Percentiles rank a stretch among this genome's conserved stretches.
Conservation (phyloP, 495 filamentous ascomycete genomes). For the Aspergillus biplanus region DNA sequence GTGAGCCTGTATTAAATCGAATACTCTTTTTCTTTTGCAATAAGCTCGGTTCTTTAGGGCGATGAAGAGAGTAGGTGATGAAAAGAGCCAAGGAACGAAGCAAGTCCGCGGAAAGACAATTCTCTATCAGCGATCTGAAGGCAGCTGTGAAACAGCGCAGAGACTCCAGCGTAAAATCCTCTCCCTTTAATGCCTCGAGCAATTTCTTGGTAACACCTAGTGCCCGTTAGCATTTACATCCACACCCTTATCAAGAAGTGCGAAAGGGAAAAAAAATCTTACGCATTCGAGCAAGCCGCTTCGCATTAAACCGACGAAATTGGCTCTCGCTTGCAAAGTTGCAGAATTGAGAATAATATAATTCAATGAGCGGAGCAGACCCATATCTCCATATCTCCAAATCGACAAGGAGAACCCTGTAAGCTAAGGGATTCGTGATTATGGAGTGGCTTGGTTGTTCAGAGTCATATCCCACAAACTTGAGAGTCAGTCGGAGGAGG, state of each 20-base stretch:
- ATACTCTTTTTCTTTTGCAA: slow-evolving; percentile 59
- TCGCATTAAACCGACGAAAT: slow-evolving; percentile 87
- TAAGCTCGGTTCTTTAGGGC: slow-evolving; percentile 46
- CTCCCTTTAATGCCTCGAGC: slow-evolving; percentile 84
- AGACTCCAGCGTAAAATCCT: slow-evolving; percentile 70
- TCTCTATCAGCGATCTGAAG: slow-evolving; percentile 76
- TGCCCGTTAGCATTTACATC: slow-evolving; percentile 25
- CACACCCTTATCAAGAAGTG: too few species aligned
- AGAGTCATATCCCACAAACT: slow-evolving; percentile 84
- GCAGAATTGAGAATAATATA: slow-evolving; percentile 92
- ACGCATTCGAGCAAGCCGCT: slow-evolving; percentile 87
- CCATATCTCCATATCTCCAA: slow-evolving; percentile 88
- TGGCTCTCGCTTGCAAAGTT: slow-evolving; percentile 83
- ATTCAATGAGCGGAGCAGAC: slow-evolving; percentile 69
- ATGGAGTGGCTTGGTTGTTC: slow-evolving; percentile 79
- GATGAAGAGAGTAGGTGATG: slow-evolving; percentile 89
- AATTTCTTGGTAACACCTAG: slow-evolving; percentile 87
- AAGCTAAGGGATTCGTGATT: slow-evolving; percentile 93
- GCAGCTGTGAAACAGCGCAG: slow-evolving; percentile 75
- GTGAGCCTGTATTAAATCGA: slow-evolving; percentile 36
- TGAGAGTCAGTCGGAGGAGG: slow-evolving; percentile 74
- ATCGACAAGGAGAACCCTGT: slow-evolving; percentile 88
- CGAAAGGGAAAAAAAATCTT: slow-evolving; percentile 43
- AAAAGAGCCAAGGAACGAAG: slow-evolving; percentile 88
- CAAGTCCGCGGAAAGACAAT: slow-evolving; percentile 77